Evolutionary conservation across 2,329 filamentous ascomycete species (phyloP), one percentile per base, ranked within the genome.

Genomic region (Geosmithia flava): DNA sequence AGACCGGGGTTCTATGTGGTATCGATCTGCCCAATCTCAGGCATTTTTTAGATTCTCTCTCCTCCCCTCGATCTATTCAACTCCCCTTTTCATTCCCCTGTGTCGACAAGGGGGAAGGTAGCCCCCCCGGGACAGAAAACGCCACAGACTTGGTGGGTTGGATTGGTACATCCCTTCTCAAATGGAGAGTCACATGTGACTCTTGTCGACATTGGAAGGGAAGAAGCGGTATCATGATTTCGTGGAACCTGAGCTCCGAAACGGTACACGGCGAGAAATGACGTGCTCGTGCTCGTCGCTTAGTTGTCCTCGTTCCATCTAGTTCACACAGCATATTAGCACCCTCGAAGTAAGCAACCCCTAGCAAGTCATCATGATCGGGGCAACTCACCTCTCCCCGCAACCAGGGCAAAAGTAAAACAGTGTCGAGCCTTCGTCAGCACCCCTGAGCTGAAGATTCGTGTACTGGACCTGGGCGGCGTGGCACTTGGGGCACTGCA

Each of bases 361-460:
- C 15, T 42, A 7, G 17, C 41, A 27, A 42, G n/a, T 48, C 7
- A 44, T 42, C 33, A 30, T 41, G n/a, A 17, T 15, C 20, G n/a
- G 27, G 8, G 15, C 1, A 33, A 47, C 46, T 47, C 27, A 51
- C 52, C 45, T 51, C 16, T 33, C 40, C 11, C 44, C 47, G 33
- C 50, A 53, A 2, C 47, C 44, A n/a, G 49, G 20, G 45, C 52
- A 53, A 19, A 43, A 47, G 42, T 53, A 53, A 46, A 53, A 53
- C 43, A 53, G 46, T 20, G 52, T 53, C 2, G 50, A 49, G 29
- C 52, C 52, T 39, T 53, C 52, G 41, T 51, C 52, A 13, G 52
- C 52, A 44, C 52, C 49, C 17, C 52, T 45, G 45, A 51, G 42
- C 41, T 53, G 52, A 7, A 53, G 48, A 20, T 50, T 45, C 13